These are phyloP conservation scores for Cladochytrium replicatum DNA, from an alignment of 192 early-diverging fungal genomes.

Conservation along the genomic window DNA sequence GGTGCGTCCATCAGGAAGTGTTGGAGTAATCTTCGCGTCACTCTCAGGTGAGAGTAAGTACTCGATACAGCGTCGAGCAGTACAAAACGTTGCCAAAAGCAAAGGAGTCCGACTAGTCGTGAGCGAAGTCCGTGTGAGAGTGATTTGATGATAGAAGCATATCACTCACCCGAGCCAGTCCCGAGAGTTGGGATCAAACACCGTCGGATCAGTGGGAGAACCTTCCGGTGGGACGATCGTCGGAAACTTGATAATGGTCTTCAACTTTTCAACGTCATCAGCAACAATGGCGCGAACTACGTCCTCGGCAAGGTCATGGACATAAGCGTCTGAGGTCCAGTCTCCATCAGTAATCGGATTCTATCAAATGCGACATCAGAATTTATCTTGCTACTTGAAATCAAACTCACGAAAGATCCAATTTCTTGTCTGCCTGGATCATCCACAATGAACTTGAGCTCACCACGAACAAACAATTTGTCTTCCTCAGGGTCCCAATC, in stretches of 20 bases:
- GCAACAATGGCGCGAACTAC: conserved; percentile 10
- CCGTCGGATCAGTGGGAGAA: too few species aligned
- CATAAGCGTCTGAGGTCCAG: conserved; percentile 17
- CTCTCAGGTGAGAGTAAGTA: conserved; percentile 3
- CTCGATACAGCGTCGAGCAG: too few species aligned
- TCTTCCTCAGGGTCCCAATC: conserved; percentile 16
- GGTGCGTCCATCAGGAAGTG: conserved; percentile 17
- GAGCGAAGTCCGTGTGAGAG: neutral
- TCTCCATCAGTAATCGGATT: conserved; percentile 25
- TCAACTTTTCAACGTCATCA: conserved; percentile 1
- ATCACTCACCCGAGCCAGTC: conserved; percentile 11
- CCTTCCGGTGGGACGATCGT: neutral
- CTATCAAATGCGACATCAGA: neutral
- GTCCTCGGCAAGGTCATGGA: neutral
- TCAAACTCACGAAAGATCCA: conserved; percentile 9
- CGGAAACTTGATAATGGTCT: neutral
- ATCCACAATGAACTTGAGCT: conserved; percentile 15
- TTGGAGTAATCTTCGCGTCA: conserved; percentile 8
- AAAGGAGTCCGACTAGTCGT: conserved; percentile 9
- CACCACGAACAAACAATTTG: conserved; percentile 8
- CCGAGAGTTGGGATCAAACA: conserved; percentile 11
- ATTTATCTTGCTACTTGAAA: neutral
- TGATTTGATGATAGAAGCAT: neutral
- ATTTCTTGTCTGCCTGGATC: conserved; percentile 23
- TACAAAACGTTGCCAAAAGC: conserved; percentile 11